Base-by-base conservation (phyloP, 768 basidiomycete species). In the Boletus coccyginus region DNA sequence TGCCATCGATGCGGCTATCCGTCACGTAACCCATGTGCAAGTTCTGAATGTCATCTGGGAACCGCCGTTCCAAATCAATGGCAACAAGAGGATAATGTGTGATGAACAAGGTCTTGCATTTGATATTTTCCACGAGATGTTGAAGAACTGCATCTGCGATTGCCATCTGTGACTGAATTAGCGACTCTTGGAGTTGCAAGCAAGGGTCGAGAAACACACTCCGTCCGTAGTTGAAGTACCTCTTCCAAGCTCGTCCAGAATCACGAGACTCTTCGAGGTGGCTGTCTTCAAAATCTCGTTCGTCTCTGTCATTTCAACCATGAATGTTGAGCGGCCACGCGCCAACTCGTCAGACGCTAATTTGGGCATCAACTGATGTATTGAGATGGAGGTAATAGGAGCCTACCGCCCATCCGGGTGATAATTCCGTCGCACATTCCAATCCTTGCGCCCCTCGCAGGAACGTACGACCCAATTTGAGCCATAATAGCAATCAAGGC, bases 231-330 rank as follows among this genome's bases (percentile, higher is more conserved):
- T 96, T 0, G 90, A 88, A 0, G 94, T 98, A 16, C 96, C 95
- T 40, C 93, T 77, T 29, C 94, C 94, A 11, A 96, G 79, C 66
- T 91, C 89, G 65, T 99, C 96, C 4, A 98, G 77, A 40, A 99
- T 88, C 13, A 99, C 90, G 12, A 98, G 78, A 49, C 90, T 93
- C 32, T 79, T 80, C 5, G 78, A 70, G 0, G 92, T 90, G 1
- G 92, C 89, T 5, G 84, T 77, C 36, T 85, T 80, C 14, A 98
- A 73, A 54, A 98, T 94, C 64, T 97, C 92, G 63, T 86, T 88
- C 0, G 95, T 97, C 69, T 98, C 94, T 7, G 88, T 80, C 79
- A 98, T 87, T 72, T 99, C 96, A 4, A 98, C 92, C 95, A 97
- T 97, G 70, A 98, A 97, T 0, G 91, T 98, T 0, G 94, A 96